Evolutionary conservation across 768 basidiomycete species (phyloP).

Genomic region (Suillus subalutaceus): DNA sequence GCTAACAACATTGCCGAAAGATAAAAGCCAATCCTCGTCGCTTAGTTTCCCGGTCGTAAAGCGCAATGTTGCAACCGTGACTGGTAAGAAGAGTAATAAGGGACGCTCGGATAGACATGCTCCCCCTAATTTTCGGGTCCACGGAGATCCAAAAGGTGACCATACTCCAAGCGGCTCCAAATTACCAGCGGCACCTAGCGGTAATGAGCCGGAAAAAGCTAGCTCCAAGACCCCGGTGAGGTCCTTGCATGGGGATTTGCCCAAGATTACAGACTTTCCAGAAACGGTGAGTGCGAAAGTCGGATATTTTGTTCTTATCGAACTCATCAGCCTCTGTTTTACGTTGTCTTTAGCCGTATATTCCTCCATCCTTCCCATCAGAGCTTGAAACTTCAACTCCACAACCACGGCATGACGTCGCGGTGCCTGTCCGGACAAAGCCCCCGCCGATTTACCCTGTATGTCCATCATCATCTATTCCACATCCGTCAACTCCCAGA

Average conservation of each 20-base stretch:
- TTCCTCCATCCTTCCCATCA: slow-evolving; percentile 59
- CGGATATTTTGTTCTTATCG: slow-evolving; percentile 9
- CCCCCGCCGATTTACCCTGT: slow-evolving; percentile 43
- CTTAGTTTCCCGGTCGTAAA: slow-evolving; percentile 51
- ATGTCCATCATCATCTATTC: slow-evolving; percentile 27
- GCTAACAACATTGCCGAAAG: not conserved
- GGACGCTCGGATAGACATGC: slow-evolving; percentile 9
- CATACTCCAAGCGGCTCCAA: slow-evolving; percentile 19
- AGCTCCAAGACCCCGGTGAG: slow-evolving; percentile 11
- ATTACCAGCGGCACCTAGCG: slow-evolving; percentile 10
- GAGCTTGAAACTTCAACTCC: slow-evolving; percentile 60
- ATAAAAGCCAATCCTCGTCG: slow-evolving; percentile 27
- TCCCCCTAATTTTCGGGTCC: slow-evolving; percentile 10
- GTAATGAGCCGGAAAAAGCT: slow-evolving; percentile 9
- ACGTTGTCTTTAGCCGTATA: slow-evolving; percentile 39
- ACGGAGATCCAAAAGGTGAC: slow-evolving; percentile 14
- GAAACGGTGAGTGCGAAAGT: slow-evolving; percentile 37
- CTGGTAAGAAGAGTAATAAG: slow-evolving; percentile 26
- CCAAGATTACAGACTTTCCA: slow-evolving; percentile 37
- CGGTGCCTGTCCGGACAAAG: slow-evolving; percentile 38
- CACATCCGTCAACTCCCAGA: slow-evolving; percentile 25
- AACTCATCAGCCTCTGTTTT: slow-evolving; percentile 19
- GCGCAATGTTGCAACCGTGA: slow-evolving; percentile 26
- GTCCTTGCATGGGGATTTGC: slow-evolving; percentile 11
- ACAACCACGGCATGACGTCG: slow-evolving; percentile 21